A percentile compares a stretch with the other conserved stretches of the same genome.
phyloP scores from a whole-genome alignment of 495 filamentous ascomycete genomes.

The Beverwykella pulmonaria region DNA sequence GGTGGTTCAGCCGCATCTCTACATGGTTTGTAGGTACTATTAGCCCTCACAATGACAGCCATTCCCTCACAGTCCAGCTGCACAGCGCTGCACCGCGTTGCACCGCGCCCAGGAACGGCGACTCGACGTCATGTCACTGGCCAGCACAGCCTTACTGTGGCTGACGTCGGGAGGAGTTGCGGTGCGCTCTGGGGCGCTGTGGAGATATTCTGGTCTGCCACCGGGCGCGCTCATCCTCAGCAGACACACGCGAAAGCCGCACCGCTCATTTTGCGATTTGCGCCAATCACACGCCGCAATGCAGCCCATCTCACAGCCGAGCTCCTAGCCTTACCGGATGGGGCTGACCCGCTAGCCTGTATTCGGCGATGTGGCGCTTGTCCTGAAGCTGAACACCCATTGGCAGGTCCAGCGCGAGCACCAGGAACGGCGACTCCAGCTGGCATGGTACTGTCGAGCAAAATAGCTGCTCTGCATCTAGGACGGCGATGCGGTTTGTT shows the following conservation, averaged over 20 bases:
- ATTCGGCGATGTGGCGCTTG: constrained; percentile 24
- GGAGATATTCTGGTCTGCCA: constrained; percentile 17
- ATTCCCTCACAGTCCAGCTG: constrained; percentile 30
- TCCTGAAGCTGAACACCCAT: constrained; percentile 33
- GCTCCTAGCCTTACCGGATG: constrained; percentile 30
- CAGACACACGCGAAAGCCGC: constrained; percentile 30
- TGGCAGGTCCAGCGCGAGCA: constrained; percentile 35
- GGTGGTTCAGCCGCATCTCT: constrained; percentile 34
- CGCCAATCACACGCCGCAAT: constrained; percentile 23
- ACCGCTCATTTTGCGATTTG: constrained; percentile 29
- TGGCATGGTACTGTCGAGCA: constrained; percentile 28
- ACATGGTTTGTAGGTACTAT: constrained; percentile 36
- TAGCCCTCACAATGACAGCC: constrained; percentile 39
- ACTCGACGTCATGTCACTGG: constrained; percentile 24
- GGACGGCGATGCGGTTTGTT: constrained; percentile 3
- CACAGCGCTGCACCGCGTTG: constrained; percentile 15
- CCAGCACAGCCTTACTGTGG: constrained; percentile 39
- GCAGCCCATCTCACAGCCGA: constrained; percentile 7
- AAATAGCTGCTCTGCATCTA: constrained; percentile 21
- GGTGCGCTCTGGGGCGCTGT: constrained; percentile 20
- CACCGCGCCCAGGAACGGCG: not conserved
- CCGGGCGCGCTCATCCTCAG: constrained; percentile 22
- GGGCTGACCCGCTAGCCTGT: constrained; percentile 14
- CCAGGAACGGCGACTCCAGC: constrained; percentile 28
- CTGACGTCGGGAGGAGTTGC: constrained; percentile 23